These are phyloP conservation scores for Cutaneotrichosporon dermatis DNA, from an alignment of 1,284 basidiomycete genomes.

Conservation along the genomic window DNA sequence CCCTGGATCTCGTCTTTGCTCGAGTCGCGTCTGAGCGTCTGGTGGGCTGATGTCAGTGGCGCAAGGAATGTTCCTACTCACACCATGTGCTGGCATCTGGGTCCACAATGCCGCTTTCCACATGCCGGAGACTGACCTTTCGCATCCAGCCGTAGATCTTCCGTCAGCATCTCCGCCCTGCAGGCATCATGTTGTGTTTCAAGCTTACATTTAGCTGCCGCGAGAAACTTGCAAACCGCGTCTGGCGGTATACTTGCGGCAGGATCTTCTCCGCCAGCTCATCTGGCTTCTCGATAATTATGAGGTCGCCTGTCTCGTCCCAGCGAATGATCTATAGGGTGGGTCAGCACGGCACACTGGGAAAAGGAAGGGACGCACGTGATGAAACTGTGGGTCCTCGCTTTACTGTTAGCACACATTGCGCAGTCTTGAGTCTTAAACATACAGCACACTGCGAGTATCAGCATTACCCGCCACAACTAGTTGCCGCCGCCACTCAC, in stretches of 20 bases:
- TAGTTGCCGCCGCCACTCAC: too few relatives aligned
- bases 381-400: slow-evolving; percentile 31
- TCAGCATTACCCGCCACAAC: too few relatives aligned
- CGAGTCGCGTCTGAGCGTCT: slow-evolving; percentile 78
- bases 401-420: slow-evolving; percentile 12
- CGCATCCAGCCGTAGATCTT: slow-evolving; percentile 95
- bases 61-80: slow-evolving; percentile 52
- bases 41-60: slow-evolving; percentile 60
- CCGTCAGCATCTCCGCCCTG: not conserved
- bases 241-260: slow-evolving; percentile 84
- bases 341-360: slow-evolving; percentile 15
- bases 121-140: slow-evolving; percentile 75
- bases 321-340: slow-evolving; percentile 69
- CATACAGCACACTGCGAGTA: slow-evolving; percentile 1
- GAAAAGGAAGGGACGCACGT: too few relatives aligned
- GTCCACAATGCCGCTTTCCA: slow-evolving; percentile 84
- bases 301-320: slow-evolving; percentile 81
- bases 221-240: slow-evolving; percentile 86
- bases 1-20: slow-evolving; percentile 77
- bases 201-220: slow-evolving; percentile 79
- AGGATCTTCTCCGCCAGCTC: slow-evolving; percentile 83
- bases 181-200: slow-evolving; percentile 1
- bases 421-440: not conserved
- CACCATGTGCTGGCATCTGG: slow-evolving; percentile 91
- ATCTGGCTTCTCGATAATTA: slow-evolving; percentile 84